Conservation (phyloP, 106 monocot genomes). For the Cymbidium sinense region DNA sequence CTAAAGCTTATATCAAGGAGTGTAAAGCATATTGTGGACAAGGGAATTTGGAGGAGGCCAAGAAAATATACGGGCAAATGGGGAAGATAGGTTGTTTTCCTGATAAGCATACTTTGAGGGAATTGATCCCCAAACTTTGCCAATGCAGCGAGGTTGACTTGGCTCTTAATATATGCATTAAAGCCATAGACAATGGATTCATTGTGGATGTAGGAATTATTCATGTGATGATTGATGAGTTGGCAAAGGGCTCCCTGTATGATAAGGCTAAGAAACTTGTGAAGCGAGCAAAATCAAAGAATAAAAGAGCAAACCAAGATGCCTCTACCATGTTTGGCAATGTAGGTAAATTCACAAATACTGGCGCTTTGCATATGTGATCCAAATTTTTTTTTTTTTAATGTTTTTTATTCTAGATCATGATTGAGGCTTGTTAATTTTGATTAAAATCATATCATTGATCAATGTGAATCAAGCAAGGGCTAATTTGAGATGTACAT, state of each 20-base stretch:
- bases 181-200: background rate
- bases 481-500: background rate
- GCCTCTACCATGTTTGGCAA: conserved; percentile 4
- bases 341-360: background rate
- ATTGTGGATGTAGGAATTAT: conserved; percentile 1
- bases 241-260: conserved; percentile 3
- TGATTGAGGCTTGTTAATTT: background rate
- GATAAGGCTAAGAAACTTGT: conserved; percentile 8
- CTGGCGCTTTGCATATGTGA: background rate
- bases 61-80: conserved; percentile 35
- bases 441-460: background rate
- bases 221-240: conserved; percentile 6
- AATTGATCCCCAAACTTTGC: conserved; percentile 5
- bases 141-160: conserved; percentile 1
- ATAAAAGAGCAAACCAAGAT: background rate
- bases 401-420: background rate
- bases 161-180: conserved; percentile 3
- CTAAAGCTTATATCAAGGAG: no score
- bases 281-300: background rate
- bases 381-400: background rate
- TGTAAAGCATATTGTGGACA: conserved; percentile 42
- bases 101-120: conserved; percentile 7
- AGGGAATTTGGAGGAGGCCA: conserved; percentile 55
- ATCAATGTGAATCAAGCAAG: background rate
- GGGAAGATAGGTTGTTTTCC: conserved; percentile 4